Percentiles rank a stretch among this genome's conserved stretches.
These are phyloP conservation scores for Microcyclosporella mali DNA, from an alignment of 2,329 filamentous ascomycete species.

Conservation along the genomic window DNA sequence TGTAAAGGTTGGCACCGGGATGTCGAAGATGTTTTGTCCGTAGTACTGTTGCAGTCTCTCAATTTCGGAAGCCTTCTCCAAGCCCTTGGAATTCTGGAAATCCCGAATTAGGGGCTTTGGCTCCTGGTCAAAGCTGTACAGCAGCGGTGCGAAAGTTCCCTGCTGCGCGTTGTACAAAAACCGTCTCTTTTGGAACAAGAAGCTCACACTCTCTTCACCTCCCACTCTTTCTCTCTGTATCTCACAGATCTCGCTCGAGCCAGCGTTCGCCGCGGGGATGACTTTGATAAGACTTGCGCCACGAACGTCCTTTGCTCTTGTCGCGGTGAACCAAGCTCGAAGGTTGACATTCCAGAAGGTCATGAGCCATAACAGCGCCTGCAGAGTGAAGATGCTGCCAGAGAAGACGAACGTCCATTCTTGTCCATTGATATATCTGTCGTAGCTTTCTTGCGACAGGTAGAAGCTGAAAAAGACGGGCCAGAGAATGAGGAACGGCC, in stretches of 20 bases:
- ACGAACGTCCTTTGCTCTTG: conserved; percentile 60
- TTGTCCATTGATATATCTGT: conserved; percentile 82
- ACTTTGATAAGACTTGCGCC: conserved; percentile 87
- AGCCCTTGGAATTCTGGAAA: conserved; percentile 75
- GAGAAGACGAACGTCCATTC: conserved; percentile 98
- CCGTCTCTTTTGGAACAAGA: conserved; percentile 95
- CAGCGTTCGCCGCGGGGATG: conserved; percentile 82
- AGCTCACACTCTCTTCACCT: conserved; percentile 72
- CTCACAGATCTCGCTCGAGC: conserved; percentile 78
- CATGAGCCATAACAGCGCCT: conserved; percentile 86
- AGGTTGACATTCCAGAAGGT: conserved; percentile 97
- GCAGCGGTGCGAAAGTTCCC: conserved; percentile 72
- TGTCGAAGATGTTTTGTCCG: conserved; percentile 93
- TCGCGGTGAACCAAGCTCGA: conserved; percentile 73
- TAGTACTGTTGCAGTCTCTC: conserved; percentile 83
- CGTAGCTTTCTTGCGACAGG: conserved; percentile 74
- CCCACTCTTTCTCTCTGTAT: conserved; percentile 70
- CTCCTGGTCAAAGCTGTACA: conserved; percentile 76
- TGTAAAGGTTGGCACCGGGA: conserved; percentile 89
- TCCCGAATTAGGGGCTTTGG: conserved; percentile 71
- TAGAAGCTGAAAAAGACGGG: conserved; percentile 86
- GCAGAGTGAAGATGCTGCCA: conserved; percentile 77
- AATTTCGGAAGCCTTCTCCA: conserved; percentile 68
- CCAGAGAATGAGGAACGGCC: conserved; percentile 90
- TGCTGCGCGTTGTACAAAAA: conserved; percentile 74